Conservation (phyloP, 2,329 filamentous ascomycete species). For the Rachicladosporium sp. region DNA sequence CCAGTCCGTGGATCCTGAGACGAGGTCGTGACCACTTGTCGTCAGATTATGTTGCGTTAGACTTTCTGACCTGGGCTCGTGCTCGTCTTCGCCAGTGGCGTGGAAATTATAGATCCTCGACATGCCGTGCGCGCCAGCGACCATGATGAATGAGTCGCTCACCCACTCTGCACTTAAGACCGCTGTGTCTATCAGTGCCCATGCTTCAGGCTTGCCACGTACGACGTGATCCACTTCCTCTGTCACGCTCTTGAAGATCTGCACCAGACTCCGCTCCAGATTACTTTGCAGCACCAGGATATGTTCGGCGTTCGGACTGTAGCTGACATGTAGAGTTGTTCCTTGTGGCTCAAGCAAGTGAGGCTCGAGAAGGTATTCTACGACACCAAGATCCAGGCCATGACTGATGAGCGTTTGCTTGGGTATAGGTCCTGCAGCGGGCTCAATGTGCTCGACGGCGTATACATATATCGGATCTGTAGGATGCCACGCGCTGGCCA, state of each 20-base stretch:
- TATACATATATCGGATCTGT: slow-evolving; percentile 19
- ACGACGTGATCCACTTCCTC: too few relatives aligned
- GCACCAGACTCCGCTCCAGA: slow-evolving; percentile 19
- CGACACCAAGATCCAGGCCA: slow-evolving; percentile 11
- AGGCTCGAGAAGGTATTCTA: slow-evolving; percentile 11
- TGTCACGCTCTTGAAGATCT: slow-evolving; percentile 10
- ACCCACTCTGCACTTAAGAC: too few relatives aligned
- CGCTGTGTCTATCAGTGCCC: too few relatives aligned
- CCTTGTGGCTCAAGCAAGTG: slow-evolving; percentile 16
- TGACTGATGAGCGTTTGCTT: slow-evolving; percentile 15
- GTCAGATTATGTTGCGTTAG: too few relatives aligned
- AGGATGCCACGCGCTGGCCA: slow-evolving; percentile 23
- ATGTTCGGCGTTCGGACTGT: slow-evolving; percentile 19
- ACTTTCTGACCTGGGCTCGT: too few relatives aligned
- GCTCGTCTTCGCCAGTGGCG: too few relatives aligned
- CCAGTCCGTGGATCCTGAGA: too few relatives aligned
- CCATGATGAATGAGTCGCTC: too few relatives aligned
- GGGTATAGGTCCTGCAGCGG: slow-evolving; percentile 6
- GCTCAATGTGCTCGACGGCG: slow-evolving; percentile 15
- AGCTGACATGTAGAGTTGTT: slow-evolving; percentile 18
- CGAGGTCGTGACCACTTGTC: too few relatives aligned
- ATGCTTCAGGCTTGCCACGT: too few relatives aligned
- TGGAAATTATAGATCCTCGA: too few relatives aligned
- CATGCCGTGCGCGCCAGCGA: too few relatives aligned
- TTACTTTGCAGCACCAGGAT: slow-evolving; percentile 20